A percentile compares a stretch with the other conserved stretches of the same genome.
These are phyloP conservation scores for Tetracladium marchalianum DNA, from an alignment of 495 filamentous ascomycete species.

Conservation along the genomic window DNA sequence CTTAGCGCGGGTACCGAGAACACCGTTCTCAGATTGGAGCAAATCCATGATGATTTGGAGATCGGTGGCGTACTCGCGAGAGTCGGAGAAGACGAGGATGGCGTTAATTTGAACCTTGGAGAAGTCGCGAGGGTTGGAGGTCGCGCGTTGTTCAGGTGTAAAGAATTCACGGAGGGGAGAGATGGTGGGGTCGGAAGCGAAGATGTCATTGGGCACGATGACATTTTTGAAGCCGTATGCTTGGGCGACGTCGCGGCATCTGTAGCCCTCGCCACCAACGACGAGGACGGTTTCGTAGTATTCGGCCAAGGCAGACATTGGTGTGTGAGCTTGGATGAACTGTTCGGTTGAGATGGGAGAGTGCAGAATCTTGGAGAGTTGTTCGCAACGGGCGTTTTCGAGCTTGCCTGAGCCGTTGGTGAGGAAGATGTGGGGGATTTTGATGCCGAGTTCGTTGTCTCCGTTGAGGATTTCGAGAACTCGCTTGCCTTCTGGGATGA, in stretches of 20 bases:
- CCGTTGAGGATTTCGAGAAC: conserved; percentile 57
- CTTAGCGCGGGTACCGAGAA: conserved; percentile 53
- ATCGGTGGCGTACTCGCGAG: conserved; percentile 73
- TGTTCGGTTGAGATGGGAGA: conserved; percentile 50
- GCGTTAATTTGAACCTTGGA: conserved; percentile 62
- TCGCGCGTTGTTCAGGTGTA: conserved; percentile 46
- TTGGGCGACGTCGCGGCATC: conserved; percentile 56
- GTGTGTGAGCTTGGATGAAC: conserved; percentile 60
- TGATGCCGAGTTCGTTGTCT: conserved; percentile 58
- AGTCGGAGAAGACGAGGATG: conserved; percentile 74
- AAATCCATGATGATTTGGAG: conserved; percentile 80
- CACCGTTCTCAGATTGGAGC: conserved; percentile 59
- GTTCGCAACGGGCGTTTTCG: conserved; percentile 44
- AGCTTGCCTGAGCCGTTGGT: conserved; percentile 59
- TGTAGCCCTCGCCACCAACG: conserved; percentile 55
- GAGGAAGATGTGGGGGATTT: conserved; percentile 62
- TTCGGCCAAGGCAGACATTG: conserved; percentile 55
- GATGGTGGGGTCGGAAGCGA: conserved; percentile 49
- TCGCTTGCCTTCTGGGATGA: conserved; percentile 49
- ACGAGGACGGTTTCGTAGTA: conserved; percentile 58
- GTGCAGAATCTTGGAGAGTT: conserved; percentile 47
- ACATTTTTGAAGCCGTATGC: conserved; percentile 57
- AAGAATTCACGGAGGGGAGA: conserved; percentile 52
- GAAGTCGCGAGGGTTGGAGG: conserved; percentile 53
- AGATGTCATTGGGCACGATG: conserved; percentile 56